These are phyloP conservation scores for Stenogyne calaminthoides DNA, from an alignment of 305 asterid genomes.

Conservation along the genomic window DNA sequence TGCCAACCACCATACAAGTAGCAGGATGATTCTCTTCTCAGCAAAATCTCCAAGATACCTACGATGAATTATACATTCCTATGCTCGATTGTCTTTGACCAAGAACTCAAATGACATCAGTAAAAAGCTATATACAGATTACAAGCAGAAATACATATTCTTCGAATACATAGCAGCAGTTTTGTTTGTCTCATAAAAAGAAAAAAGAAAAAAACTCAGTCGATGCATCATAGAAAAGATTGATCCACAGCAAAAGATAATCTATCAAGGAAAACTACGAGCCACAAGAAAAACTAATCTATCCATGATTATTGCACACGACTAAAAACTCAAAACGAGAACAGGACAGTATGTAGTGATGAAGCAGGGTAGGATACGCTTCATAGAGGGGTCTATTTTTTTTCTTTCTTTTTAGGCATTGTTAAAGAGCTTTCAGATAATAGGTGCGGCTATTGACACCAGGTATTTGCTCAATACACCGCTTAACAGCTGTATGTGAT, in stretches of 20 bases:
- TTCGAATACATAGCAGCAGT: neutral
- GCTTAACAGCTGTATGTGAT: too few species aligned
- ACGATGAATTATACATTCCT: neutral
- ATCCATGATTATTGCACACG: constrained; percentile 6
- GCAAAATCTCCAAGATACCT: neutral
- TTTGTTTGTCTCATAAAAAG: neutral
- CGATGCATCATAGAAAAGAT: constrained; percentile 5
- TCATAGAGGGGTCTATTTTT: neutral
- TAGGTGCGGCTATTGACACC: too few species aligned
- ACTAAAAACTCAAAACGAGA: constrained; percentile 9
- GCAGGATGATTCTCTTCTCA: neutral
- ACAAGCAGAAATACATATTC: neutral
- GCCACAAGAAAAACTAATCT: neutral
- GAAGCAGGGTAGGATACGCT: constrained; percentile 3
- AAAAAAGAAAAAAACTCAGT: neutral
- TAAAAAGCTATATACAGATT: constrained; percentile 9
- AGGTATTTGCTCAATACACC: too few species aligned
- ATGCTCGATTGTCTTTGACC: neutral
- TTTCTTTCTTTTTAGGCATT: neutral
- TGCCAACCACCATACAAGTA: neutral
- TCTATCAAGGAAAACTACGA: neutral
- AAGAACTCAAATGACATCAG: neutral
- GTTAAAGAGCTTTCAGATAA: neutral
- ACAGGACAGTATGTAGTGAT: neutral
- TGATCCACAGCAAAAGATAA: neutral